phyloP scores from a whole-genome alignment of 2,329 filamentous ascomycete species.

The Paecilomyces dactylethromorphus region DNA sequence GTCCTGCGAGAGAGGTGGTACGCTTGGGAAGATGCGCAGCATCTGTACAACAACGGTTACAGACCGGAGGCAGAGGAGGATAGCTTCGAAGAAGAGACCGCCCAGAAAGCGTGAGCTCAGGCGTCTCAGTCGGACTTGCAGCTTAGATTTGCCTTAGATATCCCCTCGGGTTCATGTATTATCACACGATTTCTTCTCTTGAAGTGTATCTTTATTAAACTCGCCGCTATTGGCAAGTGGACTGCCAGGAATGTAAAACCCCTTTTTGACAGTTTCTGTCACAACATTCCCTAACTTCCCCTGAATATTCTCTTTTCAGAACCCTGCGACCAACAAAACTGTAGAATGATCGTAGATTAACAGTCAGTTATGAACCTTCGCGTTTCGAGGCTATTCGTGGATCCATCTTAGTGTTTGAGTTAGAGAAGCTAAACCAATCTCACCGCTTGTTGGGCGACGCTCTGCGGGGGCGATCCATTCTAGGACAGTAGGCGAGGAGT shows the following conservation, averaged over 20 bases:
- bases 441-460: constrained; percentile 4
- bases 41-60: constrained; percentile 29
- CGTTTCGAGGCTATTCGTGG: constrained; percentile 1
- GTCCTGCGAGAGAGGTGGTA: constrained; percentile 82
- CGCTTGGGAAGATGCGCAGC: constrained; percentile 55
- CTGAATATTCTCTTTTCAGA: background rate
- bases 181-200: background rate
- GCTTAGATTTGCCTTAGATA: background rate
- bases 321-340: background rate
- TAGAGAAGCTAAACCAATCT: background rate
- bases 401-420: background rate
- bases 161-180: background rate
- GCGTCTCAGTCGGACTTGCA: background rate
- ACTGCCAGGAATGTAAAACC: background rate
- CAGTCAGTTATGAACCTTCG: background rate
- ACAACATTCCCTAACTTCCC: background rate
- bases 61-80: constrained; percentile 25
- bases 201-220: background rate
- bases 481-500: background rate
- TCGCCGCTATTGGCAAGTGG: background rate
- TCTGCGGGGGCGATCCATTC: constrained; percentile 1
- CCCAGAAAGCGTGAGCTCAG: background rate
- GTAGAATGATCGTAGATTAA: background rate
- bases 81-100: constrained; percentile 4
- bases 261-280: background rate